Base-by-base conservation (phyloP, 2,329 filamentous ascomycete genomes). In the Dactylonectria macrodidyma region DNA sequence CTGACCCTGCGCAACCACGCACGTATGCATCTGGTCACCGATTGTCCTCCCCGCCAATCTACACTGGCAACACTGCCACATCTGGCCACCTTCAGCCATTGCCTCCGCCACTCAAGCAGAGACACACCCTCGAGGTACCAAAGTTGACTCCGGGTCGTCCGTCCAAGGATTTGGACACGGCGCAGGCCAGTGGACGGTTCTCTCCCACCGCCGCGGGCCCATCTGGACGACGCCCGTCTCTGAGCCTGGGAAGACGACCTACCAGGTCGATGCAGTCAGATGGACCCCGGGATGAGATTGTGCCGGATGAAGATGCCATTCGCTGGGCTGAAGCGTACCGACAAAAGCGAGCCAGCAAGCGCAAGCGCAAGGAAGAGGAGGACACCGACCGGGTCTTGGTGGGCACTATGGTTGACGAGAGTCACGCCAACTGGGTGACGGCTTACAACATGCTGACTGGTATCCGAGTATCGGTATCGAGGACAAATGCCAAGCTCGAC, bases 361-460 rank as follows among this genome's bases (percentile, higher is more conserved):
- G 93, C 79, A 93, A 90, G 81, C 88, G 91, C 74, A 92, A 91
- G 77, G 95, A 98, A 70, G 92, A 92, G 70, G 92, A 98, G 74
- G 95, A 98, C 72, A 96, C 98, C 68, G 95, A 98, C 76, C 90
- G 95, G 69, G 95, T 99, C 10, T 88, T 98, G 36, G 95, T 99
- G 19, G 96, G 96, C 67, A 99, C 94, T 66, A 98, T 98, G 84
- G 96, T 99, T 59, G 96, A 99, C 79, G 95, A 98, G 84, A 93
- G 94, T 77, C 96, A 99, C 81, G 93, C 94, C 73, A 98, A 98
- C 81, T 99, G 93, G 91, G 95, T 97, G 51, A 98, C 95, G 2
- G 96, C 96, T 66, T 99, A 99, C 85, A 99, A 99, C 82, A 99
- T 99, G 96, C 88, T 99, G 84, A 99, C 96, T 46, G 96, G 96